Conservation (phyloP, 768 basidiomycete species). For the Phanerochaete sordida region DNA sequence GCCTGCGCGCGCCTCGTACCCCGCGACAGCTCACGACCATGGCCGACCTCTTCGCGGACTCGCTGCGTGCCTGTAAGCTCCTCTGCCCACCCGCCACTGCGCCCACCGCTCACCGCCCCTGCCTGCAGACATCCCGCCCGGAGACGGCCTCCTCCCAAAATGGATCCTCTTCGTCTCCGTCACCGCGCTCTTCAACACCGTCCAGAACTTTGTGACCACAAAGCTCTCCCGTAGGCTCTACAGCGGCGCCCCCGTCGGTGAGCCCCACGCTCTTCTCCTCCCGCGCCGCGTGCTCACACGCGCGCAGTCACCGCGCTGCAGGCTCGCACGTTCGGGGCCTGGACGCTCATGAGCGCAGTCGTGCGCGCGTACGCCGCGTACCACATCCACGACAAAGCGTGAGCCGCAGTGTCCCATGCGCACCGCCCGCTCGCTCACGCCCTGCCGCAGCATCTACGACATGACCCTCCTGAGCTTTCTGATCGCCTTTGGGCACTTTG, state of each 20-base stretch:
- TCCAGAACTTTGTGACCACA: constrained; percentile 78
- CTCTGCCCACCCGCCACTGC: neutral
- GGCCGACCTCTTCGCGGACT: neutral
- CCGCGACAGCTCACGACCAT: neutral
- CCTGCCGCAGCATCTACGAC: constrained; percentile 70
- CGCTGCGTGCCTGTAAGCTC: neutral
- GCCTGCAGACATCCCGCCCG: constrained; percentile 49
- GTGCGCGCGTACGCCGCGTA: constrained; percentile 89
- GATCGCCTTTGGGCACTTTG: constrained; percentile 88
- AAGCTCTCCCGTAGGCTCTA: constrained; percentile 80
- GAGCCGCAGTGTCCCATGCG: constrained; percentile 24
- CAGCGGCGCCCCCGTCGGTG: constrained; percentile 35
- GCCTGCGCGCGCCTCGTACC: neutral
- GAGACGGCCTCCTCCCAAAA: constrained; percentile 70
- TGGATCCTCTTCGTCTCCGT: constrained; percentile 85
- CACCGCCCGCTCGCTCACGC: neutral
- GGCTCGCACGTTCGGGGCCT: constrained; percentile 85
- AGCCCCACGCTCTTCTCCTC: constrained; percentile 10
- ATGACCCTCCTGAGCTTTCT: constrained; percentile 86
- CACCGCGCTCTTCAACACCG: constrained; percentile 79
- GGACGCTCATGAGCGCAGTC: constrained; percentile 85
- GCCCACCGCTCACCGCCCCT: neutral
- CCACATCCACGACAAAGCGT: constrained; percentile 81
- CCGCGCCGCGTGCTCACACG: neutral
- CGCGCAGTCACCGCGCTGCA: constrained; percentile 77